Conservation (phyloP, 2,329 filamentous ascomycete species). For the Fusarium sp. region DNA sequence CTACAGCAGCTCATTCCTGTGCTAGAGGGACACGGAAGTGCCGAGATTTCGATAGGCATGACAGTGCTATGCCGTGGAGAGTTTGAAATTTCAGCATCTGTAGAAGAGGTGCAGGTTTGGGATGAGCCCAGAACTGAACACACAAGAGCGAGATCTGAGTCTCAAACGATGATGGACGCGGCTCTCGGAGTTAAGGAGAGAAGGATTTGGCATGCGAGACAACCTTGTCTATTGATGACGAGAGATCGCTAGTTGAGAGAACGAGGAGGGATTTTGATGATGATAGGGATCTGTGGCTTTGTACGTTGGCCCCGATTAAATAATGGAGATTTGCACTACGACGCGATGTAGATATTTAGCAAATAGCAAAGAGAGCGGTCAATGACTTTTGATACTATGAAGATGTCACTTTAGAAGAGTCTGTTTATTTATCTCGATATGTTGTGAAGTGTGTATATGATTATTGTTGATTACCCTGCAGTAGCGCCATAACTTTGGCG, state of each 20-base stretch:
- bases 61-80: conserved; percentile 81
- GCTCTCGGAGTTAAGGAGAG: conserved; percentile 68
- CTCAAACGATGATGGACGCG: conserved; percentile 66
- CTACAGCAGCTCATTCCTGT: conserved; percentile 77
- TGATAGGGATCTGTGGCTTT: neutral
- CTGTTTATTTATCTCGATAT: neutral
- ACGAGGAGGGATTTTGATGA: conserved; percentile 15
- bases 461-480: conserved; percentile 4
- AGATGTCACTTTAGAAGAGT: neutral
- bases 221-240: conserved; percentile 65
- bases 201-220: conserved; percentile 71
- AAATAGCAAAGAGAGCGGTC: conserved; percentile 15
- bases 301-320: conserved; percentile 16
- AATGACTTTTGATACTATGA: neutral
- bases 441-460: neutral
- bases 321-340: conserved; percentile 3
- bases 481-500: neutral
- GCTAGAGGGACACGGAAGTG: conserved; percentile 66
- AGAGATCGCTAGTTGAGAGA: conserved; percentile 51
- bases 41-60: conserved; percentile 72
- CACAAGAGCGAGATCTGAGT: conserved; percentile 59
- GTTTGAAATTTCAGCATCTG: conserved; percentile 81
- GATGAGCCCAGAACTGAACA: conserved; percentile 44
- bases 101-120: conserved; percentile 79
- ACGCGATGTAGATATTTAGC: conserved; percentile 20